phyloP scores from a whole-genome alignment of 2,329 filamentous ascomycete species.

The Thielaviopsis populi region DNA sequence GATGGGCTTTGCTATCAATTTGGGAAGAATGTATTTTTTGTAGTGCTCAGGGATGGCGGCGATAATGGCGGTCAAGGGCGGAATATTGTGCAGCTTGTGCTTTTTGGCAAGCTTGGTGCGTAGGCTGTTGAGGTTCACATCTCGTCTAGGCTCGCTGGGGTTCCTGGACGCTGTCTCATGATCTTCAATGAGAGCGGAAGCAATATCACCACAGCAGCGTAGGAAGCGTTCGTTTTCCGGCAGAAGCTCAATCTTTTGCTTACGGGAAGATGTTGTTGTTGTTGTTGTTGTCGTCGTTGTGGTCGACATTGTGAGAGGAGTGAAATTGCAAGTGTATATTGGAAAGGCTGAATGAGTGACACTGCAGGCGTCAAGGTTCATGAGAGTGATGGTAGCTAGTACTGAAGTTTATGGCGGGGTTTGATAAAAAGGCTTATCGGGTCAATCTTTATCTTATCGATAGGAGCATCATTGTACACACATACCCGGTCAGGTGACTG shows the following conservation, averaged over 20 bases:
- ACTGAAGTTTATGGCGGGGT: conserved; percentile 1
- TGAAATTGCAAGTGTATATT: background rate
- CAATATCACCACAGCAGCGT: conserved; percentile 89
- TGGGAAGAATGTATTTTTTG: conserved; percentile 96
- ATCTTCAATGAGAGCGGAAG: conserved; percentile 84
- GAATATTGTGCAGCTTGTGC: conserved; percentile 74
- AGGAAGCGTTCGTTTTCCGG: conserved; percentile 92
- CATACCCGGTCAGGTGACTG: background rate
- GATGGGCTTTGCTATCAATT: conserved; percentile 93
- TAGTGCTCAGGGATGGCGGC: conserved; percentile 98
- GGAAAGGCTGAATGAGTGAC: background rate
- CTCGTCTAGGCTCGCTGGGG: conserved; percentile 55
- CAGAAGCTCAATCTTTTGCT: conserved; percentile 56
- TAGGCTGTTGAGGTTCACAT: conserved; percentile 84
- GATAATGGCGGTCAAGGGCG: conserved; percentile 90
- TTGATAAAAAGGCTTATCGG: background rate
- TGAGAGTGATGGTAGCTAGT: background rate
- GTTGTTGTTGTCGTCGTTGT: conserved; percentile 35
- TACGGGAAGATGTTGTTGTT: conserved; percentile 50
- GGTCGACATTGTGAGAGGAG: conserved; percentile 25
- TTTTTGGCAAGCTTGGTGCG: conserved; percentile 83
- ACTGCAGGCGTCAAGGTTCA: background rate
- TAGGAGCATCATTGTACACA: background rate
- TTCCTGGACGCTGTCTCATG: conserved; percentile 63
- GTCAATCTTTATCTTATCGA: background rate